Conservation (phyloP, 2,329 filamentous ascomycete genomes). For the Coleophoma eucalyptorum region DNA sequence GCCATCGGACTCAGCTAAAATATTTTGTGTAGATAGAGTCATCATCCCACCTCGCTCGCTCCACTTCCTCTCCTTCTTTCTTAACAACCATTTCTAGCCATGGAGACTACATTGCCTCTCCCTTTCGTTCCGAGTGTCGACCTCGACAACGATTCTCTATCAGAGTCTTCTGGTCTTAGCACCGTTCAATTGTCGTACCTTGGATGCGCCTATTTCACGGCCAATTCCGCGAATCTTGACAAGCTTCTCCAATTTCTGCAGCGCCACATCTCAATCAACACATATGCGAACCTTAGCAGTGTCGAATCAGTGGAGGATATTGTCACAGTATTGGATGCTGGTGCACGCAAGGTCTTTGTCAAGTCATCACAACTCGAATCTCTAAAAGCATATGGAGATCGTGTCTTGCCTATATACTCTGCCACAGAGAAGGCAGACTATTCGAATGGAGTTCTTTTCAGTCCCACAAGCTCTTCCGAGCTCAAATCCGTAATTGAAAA, state of each 20-base stretch:
- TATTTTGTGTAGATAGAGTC: slow-evolving; percentile 7
- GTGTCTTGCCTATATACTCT: slow-evolving; percentile 46
- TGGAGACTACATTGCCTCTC: slow-evolving; percentile 62
- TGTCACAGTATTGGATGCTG: slow-evolving; percentile 76
- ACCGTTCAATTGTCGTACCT: slow-evolving; percentile 55
- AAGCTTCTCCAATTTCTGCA: slow-evolving; percentile 37
- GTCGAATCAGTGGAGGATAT: slow-evolving; percentile 70
- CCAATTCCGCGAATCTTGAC: slow-evolving; percentile 28
- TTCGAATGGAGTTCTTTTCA: slow-evolving; percentile 27
- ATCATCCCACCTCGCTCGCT: background rate
- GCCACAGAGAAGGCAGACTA: slow-evolving; percentile 8
- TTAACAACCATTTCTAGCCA: slow-evolving; percentile 26
- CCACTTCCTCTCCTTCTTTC: background rate
- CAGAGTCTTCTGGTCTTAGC: slow-evolving; percentile 47
- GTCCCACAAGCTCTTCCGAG: slow-evolving; percentile 33
- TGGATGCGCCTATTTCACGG: slow-evolving; percentile 55
- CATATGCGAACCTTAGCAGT: slow-evolving; percentile 73
- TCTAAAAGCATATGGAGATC: slow-evolving; percentile 50
- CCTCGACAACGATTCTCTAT: slow-evolving; percentile 42
- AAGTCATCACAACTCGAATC: slow-evolving; percentile 62
- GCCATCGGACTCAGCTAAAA: slow-evolving; percentile 2
- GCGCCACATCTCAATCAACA: slow-evolving; percentile 48
- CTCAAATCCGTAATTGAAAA: slow-evolving; percentile 16
- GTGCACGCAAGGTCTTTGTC: slow-evolving; percentile 82
- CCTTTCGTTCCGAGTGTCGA: slow-evolving; percentile 59